phyloP scores from a whole-genome alignment of 1,284 basidiomycete species.

The Trichosporon coremiiforme region DNA sequence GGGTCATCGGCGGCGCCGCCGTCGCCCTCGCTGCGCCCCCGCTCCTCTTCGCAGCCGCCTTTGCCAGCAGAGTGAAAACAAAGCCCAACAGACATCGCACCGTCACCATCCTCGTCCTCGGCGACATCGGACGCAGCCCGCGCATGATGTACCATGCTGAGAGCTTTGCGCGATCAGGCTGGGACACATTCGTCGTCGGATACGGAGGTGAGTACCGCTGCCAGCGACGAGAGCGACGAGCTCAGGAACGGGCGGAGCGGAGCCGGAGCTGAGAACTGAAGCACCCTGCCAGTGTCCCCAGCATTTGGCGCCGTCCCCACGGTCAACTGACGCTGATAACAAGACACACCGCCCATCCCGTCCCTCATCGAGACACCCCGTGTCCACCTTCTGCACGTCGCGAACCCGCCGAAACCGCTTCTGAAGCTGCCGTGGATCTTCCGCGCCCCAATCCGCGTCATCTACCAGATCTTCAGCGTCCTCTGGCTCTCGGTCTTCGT shows the following conservation, averaged over 20 bases:
- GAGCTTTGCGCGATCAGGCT: conserved; percentile 79
- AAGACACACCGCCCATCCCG: conserved; percentile 74
- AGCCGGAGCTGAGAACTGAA: background rate
- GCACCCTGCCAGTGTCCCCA: conserved; percentile 3
- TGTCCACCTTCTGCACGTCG: conserved; percentile 68
- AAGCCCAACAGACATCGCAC: conserved; percentile 49
- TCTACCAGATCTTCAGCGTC: conserved; percentile 68
- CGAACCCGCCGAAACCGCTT: conserved; percentile 66
- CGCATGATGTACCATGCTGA: conserved; percentile 99
- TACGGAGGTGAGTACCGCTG: conserved; percentile 69
- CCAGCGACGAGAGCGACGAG: background rate
- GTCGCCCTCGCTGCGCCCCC: conserved; percentile 24
- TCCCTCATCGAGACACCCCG: conserved; percentile 67
- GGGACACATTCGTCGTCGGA: conserved; percentile 81
- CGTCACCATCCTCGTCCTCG: conserved; percentile 86
- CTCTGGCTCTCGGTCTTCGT: conserved; percentile 63
- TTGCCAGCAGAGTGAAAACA: conserved; percentile 21
- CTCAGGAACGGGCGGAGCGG: background rate
- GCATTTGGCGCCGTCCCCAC: background rate
- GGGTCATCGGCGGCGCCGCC: conserved; percentile 24
- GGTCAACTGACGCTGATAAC: conserved; percentile 1
- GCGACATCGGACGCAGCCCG: conserved; percentile 92
- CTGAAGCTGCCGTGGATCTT: conserved; percentile 68
- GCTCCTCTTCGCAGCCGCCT: conserved; percentile 22
- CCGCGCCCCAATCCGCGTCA: conserved; percentile 77